Conservation (phyloP, 352 stramenopile genomes). For the Bremia lactucae region DNA sequence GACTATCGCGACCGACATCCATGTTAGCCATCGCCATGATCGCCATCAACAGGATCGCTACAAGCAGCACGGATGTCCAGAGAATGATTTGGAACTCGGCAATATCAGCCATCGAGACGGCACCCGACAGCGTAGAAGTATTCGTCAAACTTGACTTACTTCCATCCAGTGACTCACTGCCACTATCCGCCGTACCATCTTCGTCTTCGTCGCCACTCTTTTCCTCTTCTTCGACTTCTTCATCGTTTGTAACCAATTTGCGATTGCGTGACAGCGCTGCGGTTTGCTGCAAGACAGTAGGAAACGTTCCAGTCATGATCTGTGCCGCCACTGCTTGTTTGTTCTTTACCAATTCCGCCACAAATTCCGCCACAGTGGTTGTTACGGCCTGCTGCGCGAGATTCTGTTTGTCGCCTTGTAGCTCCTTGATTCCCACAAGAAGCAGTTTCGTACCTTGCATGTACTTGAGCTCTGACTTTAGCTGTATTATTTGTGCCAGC, state of each 20-base stretch:
- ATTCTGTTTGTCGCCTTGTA: slow-evolving; percentile 17
- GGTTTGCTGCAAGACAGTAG: slow-evolving; percentile 11
- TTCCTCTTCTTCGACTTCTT: slow-evolving; percentile 3
- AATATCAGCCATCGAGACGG: slow-evolving; percentile 49
- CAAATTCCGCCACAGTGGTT: slow-evolving; percentile 22
- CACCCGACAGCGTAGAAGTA: slow-evolving; percentile 19
- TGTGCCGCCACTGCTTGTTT: slow-evolving; percentile 23
- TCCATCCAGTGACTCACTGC: slow-evolving; percentile 13
- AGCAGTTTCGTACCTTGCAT: slow-evolving; percentile 20
- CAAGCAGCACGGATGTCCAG: slow-evolving; percentile 65
- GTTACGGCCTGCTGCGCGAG: slow-evolving; percentile 17
- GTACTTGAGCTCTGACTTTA: slow-evolving; percentile 15
- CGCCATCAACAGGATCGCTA: slow-evolving; percentile 30
- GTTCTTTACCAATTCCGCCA: slow-evolving; percentile 26
- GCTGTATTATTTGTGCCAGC: slow-evolving; percentile 22
- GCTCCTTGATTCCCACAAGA: slow-evolving; percentile 24
- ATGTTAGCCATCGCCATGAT: slow-evolving; percentile 63
- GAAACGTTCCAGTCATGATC: slow-evolving; percentile 21
- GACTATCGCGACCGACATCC: slow-evolving; percentile 58
- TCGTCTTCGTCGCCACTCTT: slow-evolving; percentile 5
- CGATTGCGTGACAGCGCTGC: slow-evolving; percentile 18
- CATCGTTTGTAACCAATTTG: slow-evolving; percentile 13
- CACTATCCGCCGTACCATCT: slow-evolving; percentile 14
- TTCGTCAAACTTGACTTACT: slow-evolving; percentile 11
- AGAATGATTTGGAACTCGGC: slow-evolving; percentile 75